Conservation (phyloP, 345 rosid genomes). For the Mangifera indica region DNA sequence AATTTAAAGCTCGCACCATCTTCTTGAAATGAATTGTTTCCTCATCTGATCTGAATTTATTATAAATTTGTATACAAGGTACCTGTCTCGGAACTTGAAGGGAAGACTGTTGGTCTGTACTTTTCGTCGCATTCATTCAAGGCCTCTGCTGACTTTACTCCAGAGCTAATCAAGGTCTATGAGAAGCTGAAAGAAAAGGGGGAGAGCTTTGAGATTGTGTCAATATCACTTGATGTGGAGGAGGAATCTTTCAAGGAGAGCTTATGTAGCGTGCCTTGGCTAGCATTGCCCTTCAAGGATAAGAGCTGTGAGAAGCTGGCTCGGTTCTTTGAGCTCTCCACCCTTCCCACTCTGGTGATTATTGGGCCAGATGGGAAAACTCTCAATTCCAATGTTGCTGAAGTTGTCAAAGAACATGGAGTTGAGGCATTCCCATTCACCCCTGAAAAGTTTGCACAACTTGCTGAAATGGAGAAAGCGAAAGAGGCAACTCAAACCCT, state of each 20-base stretch:
- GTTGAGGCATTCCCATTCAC: slow-evolving; percentile 64
- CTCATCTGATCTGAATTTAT: not conserved
- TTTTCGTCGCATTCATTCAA: slow-evolving; percentile 35
- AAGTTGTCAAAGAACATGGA: slow-evolving; percentile 62
- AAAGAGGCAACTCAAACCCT: slow-evolving; percentile 55
- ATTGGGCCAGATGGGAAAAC: slow-evolving; percentile 76
- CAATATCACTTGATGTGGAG: slow-evolving; percentile 54
- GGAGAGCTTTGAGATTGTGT: slow-evolving; percentile 62
- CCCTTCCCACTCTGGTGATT: slow-evolving; percentile 58
- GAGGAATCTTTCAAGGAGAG: slow-evolving; percentile 52
- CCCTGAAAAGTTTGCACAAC: slow-evolving; percentile 58
- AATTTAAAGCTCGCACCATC: too few species aligned
- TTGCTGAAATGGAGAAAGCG: slow-evolving; percentile 51
- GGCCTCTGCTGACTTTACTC: slow-evolving; percentile 43
- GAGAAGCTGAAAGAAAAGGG: slow-evolving; percentile 49
- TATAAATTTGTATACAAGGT: slow-evolving; percentile 32
- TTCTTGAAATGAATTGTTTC: too few species aligned
- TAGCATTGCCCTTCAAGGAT: slow-evolving; percentile 64
- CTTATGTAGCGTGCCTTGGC: slow-evolving; percentile 60
- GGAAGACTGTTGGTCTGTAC: slow-evolving; percentile 62
- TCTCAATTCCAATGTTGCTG: slow-evolving; percentile 50
- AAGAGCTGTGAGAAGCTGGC: slow-evolving; percentile 42
- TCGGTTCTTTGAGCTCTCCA: slow-evolving; percentile 50
- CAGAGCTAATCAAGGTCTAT: slow-evolving; percentile 48
- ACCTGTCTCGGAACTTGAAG: slow-evolving; percentile 62